Evolutionary conservation across 139 green algal genomes (phyloP).

Genomic region (Chlamydomonas sp.): DNA sequence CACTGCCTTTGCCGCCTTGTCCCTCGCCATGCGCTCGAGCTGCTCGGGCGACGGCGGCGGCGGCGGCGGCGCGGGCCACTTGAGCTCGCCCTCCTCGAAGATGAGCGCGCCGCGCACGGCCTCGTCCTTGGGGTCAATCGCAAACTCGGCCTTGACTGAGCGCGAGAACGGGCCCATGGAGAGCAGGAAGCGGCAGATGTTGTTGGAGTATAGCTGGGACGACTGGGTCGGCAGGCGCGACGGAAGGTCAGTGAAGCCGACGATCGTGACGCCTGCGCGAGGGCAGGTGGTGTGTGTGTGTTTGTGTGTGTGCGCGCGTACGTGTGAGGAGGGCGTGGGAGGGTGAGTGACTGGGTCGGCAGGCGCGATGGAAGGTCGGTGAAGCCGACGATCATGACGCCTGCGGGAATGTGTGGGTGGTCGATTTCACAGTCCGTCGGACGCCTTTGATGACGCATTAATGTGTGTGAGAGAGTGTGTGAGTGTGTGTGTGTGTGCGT

Average conservation of each 20-base stretch:
- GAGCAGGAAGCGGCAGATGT: conserved; percentile 82
- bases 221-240: conserved; percentile 62
- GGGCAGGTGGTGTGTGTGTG: background rate
- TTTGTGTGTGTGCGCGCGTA: background rate
- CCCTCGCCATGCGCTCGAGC: too few species aligned
- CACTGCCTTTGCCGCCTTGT: too few species aligned
- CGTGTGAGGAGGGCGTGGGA: background rate
- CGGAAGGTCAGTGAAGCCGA: conserved; percentile 88
- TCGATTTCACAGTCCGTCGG: too few species aligned
- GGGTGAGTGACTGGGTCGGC: conserved; percentile 35
- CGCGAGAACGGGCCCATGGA: conserved; percentile 68
- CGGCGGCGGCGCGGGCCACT: too few species aligned
- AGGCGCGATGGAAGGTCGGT: conserved; percentile 79
- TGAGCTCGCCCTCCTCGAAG: background rate
- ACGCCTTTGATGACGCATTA: too few species aligned
- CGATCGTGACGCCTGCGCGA: conserved; percentile 58
- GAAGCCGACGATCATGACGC: conserved; percentile 77
- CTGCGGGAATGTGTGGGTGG: conserved; percentile 21
- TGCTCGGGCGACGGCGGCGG: background rate
- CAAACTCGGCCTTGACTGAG: conserved; percentile 58
- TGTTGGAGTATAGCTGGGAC: conserved; percentile 77
- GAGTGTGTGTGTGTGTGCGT: background rate
- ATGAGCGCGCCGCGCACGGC: background rate
- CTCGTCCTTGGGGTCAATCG: conserved; percentile 44
- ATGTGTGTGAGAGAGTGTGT: background rate